Evolutionary conservation across 2,329 filamentous ascomycete genomes (phyloP), one percentile per base, ranked within the genome.

Genomic region (Aureobasidium namibiae): DNA sequence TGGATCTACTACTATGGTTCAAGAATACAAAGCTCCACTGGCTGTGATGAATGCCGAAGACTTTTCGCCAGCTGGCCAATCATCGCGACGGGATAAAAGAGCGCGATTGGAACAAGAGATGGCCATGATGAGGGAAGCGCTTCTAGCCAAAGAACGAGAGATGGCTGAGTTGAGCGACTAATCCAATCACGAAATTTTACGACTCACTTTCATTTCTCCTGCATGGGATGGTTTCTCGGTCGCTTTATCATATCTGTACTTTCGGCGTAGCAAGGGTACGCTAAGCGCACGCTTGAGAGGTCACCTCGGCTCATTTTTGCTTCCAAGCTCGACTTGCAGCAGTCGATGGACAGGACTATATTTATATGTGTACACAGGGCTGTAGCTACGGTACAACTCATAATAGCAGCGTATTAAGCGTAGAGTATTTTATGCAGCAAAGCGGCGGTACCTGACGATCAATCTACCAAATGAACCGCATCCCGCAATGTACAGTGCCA

Each of bases 131-230:
- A 81, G 88, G 38, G 83, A 86, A 69, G 77, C 87, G 71, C 76
- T 92, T 31, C 80, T 84, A 10, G 86, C 83, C 13, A 92, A 91
- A 67, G 88, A 92, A 72, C 79, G 84, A 48, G 88, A 92, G 67
- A 74, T 92, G 60, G 85, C 85, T 50, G 76, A 46, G 10, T 33
- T 61, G 21, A 31, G 45, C 38, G 29, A 56, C n/a, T 56, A 42
- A 36, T 44, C 26, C 26, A 45, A 36, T 56, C 39, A 54, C 21
- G 36, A 54, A 23, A n/a, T 34, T 36, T 56, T 29, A 56, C 53
- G 53, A 56, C 36, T 45, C 9, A 3, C 21, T 56, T 36, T 36
- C 18, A 9, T 45, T 23, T 36, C 14, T 45, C 21, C 39, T 45
- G 29, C 39, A 56, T 56, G 8, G 39, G n/a, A 24, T 18, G 33